Percentiles rank a stretch among this genome's conserved stretches.
Conservation (phyloP, 768 basidiomycete species). For the Suillus bovinus region DNA sequence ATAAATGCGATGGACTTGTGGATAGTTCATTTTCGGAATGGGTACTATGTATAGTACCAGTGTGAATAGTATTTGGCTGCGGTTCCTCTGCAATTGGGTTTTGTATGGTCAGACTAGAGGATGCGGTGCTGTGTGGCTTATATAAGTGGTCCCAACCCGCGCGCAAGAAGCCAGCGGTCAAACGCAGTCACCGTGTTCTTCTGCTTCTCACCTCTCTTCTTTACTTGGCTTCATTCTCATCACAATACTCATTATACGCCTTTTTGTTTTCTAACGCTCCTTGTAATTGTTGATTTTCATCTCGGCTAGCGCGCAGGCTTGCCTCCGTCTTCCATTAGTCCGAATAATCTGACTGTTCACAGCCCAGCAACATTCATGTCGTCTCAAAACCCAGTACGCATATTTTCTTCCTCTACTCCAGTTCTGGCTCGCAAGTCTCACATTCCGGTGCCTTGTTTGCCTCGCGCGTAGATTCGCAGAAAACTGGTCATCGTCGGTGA, state of each 20-base stretch:
- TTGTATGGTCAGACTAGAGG: slow-evolving; percentile 7
- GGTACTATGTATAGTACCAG: slow-evolving; percentile 1
- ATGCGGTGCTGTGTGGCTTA: slow-evolving; percentile 8
- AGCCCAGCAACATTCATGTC: slow-evolving; percentile 32
- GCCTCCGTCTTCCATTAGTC: slow-evolving; percentile 18
- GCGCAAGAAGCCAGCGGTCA: slow-evolving; percentile 11
- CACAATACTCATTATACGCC: slow-evolving; percentile 13
- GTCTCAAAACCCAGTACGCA: slow-evolving; percentile 62
- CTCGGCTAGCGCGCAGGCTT: slow-evolving; percentile 10
- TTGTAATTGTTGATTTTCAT: slow-evolving; percentile 13
- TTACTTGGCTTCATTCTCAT: slow-evolving; percentile 14
- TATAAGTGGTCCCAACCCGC: slow-evolving; percentile 10
- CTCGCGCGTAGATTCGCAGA: slow-evolving; percentile 69
- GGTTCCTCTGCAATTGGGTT: slow-evolving; percentile 3
- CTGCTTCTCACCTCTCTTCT: slow-evolving; percentile 12
- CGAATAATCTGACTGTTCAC: slow-evolving; percentile 15
- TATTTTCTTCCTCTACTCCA: slow-evolving; percentile 6
- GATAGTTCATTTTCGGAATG: background rate
- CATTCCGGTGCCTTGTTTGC: slow-evolving; percentile 9
- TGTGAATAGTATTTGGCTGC: background rate
- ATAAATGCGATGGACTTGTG: background rate
- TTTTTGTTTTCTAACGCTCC: slow-evolving; percentile 9
- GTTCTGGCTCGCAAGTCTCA: slow-evolving; percentile 5
- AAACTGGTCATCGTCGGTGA: slow-evolving; percentile 98
- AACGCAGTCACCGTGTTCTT: slow-evolving; percentile 14